A percentile compares a stretch with the other conserved stretches of the same genome.
phyloP scores from a whole-genome alignment of 331 rosid genomes.

The Telfairia occidentalis region DNA sequence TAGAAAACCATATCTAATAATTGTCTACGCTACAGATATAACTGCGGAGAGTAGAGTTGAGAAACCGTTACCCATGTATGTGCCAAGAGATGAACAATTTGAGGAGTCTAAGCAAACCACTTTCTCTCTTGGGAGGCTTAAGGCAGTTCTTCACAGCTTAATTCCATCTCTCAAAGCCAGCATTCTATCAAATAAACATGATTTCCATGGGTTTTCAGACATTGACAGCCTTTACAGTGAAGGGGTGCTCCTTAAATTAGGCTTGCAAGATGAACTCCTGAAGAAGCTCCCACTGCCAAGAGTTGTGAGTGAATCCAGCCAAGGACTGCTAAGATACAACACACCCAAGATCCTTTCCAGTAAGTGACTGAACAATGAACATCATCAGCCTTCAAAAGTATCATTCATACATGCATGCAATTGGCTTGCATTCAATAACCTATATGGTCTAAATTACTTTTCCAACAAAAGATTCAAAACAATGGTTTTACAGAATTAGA shows the following conservation, averaged over 20 bases:
- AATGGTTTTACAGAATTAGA: not conserved
- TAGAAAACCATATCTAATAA: not conserved
- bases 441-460: not conserved
- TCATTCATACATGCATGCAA: not conserved
- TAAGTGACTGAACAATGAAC: no score
- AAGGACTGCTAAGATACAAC: conserved; percentile 64
- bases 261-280: conserved; percentile 55
- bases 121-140: conserved; percentile 60
- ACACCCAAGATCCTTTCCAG: conserved; percentile 71
- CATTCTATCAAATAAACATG: conserved; percentile 42
- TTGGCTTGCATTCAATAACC: not conserved
- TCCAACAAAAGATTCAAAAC: not conserved
- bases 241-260: conserved; percentile 52
- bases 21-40: conserved; percentile 33
- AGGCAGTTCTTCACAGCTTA: conserved; percentile 65
- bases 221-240: conserved; percentile 78
- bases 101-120: conserved; percentile 70
- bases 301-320: conserved; percentile 43
- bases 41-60: conserved; percentile 69
- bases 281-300: conserved; percentile 56
- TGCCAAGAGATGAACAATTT: conserved; percentile 91
- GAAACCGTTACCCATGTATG: conserved; percentile 78
- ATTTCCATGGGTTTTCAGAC: conserved; percentile 60
- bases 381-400: not conserved
- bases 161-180: conserved; percentile 67